A percentile compares a stretch with the other conserved stretches of the same genome.
Evolutionary conservation across 116 monocot genomes (phyloP).

Genomic region (Dioscorea cayenensis): DNA sequence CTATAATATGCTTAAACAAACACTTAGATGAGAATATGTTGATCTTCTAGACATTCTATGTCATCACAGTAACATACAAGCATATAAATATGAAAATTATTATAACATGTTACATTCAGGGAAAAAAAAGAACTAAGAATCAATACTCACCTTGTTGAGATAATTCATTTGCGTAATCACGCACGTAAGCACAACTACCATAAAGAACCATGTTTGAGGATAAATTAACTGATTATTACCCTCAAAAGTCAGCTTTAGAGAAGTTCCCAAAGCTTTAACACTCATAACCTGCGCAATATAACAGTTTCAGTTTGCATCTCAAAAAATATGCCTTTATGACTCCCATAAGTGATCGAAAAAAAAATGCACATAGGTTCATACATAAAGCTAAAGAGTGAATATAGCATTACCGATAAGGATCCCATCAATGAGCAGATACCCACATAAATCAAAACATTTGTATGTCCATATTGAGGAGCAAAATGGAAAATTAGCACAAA

Average conservation of each 20-base stretch:
- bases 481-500: constrained; percentile 80
- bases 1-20: too few relatives aligned
- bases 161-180: constrained; percentile 84
- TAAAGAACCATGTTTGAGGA: constrained; percentile 69
- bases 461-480: constrained; percentile 68
- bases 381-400: background rate
- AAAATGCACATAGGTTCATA: background rate
- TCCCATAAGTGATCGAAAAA: background rate
- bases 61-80: too few relatives aligned
- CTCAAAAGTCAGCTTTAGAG: constrained; percentile 71
- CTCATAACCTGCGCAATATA: constrained; percentile 56
- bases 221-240: constrained; percentile 68
- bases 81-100: background rate
- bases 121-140: background rate
- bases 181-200: constrained; percentile 43
- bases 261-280: constrained; percentile 73
- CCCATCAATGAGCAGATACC: constrained; percentile 94
- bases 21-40: too few relatives aligned
- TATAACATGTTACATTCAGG: background rate
- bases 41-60: too few relatives aligned
- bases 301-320: background rate
- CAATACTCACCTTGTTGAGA: constrained; percentile 54
- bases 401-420: constrained; percentile 68
- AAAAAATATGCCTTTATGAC: background rate
- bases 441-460: constrained; percentile 68